phyloP scores from a whole-genome alignment of 306 rosid species.

The Acacia acuminata region DNA sequence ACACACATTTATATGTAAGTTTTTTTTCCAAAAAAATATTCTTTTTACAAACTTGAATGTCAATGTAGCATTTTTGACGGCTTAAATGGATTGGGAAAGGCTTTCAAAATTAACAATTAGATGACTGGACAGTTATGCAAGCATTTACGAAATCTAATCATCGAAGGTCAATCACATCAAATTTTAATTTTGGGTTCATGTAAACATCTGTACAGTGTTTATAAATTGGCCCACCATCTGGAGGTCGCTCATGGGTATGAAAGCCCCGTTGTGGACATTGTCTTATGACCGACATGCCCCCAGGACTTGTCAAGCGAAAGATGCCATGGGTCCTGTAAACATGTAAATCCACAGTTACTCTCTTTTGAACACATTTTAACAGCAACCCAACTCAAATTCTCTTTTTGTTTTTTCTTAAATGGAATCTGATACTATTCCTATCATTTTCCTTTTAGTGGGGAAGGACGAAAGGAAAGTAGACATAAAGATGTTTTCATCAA shows the following conservation, averaged over 20 bases:
- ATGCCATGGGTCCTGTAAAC: slow-evolving; percentile 85
- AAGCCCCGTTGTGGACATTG: slow-evolving; percentile 93
- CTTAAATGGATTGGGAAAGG: slow-evolving; percentile 23
- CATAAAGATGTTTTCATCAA: neutral
- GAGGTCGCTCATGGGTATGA: slow-evolving; percentile 80
- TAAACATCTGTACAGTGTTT: slow-evolving; percentile 86
- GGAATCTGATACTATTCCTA: neutral
- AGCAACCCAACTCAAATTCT: neutral
- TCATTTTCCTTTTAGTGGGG: neutral
- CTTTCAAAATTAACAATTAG: slow-evolving; percentile 46
- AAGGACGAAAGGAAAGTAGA: neutral
- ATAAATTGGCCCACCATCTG: slow-evolving; percentile 94
- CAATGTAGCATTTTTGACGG: neutral
- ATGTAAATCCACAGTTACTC: slow-evolving; percentile 22
- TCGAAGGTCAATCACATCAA: slow-evolving; percentile 94
- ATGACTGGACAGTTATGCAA: slow-evolving; percentile 16
- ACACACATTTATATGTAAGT: neutral
- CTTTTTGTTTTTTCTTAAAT: neutral
- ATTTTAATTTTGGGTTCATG: slow-evolving; percentile 80
- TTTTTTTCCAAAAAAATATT: neutral
- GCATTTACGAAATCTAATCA: slow-evolving; percentile 30
- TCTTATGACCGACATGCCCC: slow-evolving; percentile 91
- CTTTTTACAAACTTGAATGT: slow-evolving; percentile 34
- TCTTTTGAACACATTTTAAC: slow-evolving; percentile 21
- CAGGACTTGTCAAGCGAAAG: slow-evolving; percentile 86